A percentile compares a stretch with the other conserved stretches of the same genome.
Evolutionary conservation across 2,329 filamentous ascomycete genomes (phyloP).

Genomic region (Dothideomycetes sp.): DNA sequence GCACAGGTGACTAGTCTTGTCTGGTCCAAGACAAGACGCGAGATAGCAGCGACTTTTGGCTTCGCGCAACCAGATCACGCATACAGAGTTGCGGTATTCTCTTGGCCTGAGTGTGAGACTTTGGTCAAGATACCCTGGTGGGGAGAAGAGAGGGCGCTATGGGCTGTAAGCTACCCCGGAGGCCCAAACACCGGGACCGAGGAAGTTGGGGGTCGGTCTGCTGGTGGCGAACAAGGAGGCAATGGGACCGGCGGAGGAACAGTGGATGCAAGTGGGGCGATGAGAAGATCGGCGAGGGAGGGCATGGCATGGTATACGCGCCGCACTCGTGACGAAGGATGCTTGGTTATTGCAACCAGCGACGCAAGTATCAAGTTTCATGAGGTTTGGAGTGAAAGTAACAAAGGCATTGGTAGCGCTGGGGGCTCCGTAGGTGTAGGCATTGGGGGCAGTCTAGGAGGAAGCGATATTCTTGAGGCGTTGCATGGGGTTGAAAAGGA

Average conservation of each 20-base stretch:
- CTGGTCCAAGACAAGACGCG: conserved; percentile 75
- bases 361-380: conserved; percentile 92
- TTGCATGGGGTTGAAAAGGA: conserved; percentile 71
- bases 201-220: conserved; percentile 19
- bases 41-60: conserved; percentile 89
- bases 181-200: conserved; percentile 33
- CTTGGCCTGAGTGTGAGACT: conserved; percentile 84
- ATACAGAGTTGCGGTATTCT: conserved; percentile 82
- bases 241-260: conserved; percentile 24
- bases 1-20: conserved; percentile 89
- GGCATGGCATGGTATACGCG: conserved; percentile 42
- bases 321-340: conserved; percentile 58
- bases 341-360: conserved; percentile 82
- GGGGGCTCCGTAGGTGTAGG: conserved; percentile 45
- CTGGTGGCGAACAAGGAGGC: conserved; percentile 14
- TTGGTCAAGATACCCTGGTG: conserved; percentile 79
- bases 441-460: conserved; percentile 49
- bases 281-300: conserved; percentile 5
- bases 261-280: too few relatives aligned
- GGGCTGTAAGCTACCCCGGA: conserved; percentile 75
- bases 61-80: conserved; percentile 86
- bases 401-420: too few relatives aligned
- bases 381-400: conserved; percentile 60
- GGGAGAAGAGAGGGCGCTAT: conserved; percentile 67
- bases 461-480: conserved; percentile 75